phyloP scores from a whole-genome alignment of 805 yeast species.

The Ogataea trehalophila region DNA sequence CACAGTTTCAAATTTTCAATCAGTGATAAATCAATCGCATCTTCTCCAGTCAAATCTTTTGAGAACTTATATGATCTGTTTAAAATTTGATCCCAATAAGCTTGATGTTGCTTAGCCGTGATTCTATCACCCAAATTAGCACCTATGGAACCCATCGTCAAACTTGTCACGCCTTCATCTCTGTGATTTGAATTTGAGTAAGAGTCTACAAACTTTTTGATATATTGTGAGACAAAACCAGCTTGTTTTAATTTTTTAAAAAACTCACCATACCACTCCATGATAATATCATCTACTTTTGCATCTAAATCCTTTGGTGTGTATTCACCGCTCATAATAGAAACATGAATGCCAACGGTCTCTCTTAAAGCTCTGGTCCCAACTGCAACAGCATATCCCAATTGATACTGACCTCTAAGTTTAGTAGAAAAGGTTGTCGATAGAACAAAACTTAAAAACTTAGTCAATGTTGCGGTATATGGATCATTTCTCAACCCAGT shows the following conservation, averaged over 20 bases:
- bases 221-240: conserved; percentile 32
- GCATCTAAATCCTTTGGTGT: conserved; percentile 36
- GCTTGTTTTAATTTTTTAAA: conserved; percentile 28
- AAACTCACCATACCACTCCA: conserved; percentile 33
- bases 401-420: conserved; percentile 48
- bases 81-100: conserved; percentile 45
- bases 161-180: conserved; percentile 20
- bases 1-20: conserved; percentile 30
- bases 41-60: conserved; percentile 23
- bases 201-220: conserved; percentile 33
- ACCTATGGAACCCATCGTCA: conserved; percentile 23
- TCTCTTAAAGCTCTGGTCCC: conserved; percentile 49
- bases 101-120: conserved; percentile 39
- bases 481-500: conserved; percentile 43
- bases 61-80: conserved; percentile 39
- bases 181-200: conserved; percentile 16
- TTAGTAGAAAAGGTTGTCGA: conserved; percentile 40
- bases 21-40: conserved; percentile 30
- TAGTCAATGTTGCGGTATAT: conserved; percentile 36
- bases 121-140: conserved; percentile 16
- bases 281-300: conserved; percentile 45
- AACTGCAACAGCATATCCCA: conserved; percentile 60
- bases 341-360: conserved; percentile 54
- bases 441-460: conserved; percentile 43
- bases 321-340: conserved; percentile 48